A percentile compares a stretch with the other conserved stretches of the same genome.
phyloP scores from a whole-genome alignment of 495 filamentous ascomycete genomes.

The Daldinia decipiens region DNA sequence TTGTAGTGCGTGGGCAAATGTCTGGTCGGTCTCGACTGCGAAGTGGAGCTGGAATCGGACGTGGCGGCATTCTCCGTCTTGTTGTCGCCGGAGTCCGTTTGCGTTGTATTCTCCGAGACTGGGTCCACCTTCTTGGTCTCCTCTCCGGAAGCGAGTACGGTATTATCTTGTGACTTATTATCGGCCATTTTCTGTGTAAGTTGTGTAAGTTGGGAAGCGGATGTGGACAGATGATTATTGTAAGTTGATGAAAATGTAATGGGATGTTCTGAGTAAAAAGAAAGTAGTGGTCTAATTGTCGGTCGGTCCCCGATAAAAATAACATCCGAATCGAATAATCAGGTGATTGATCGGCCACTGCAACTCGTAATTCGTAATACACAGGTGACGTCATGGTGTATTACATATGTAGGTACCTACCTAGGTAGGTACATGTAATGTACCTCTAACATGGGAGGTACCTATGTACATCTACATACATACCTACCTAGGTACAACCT shows the following conservation, averaged over 20 bases:
- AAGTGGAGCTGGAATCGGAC: constrained; percentile 27
- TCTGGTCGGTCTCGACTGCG: constrained; percentile 15
- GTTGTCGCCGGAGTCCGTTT: constrained; percentile 32
- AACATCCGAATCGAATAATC: constrained; percentile 10
- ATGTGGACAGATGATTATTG: background rate
- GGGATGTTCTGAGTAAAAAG: background rate
- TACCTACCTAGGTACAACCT: too few relatives aligned
- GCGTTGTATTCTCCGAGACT: constrained; percentile 9
- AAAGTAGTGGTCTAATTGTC: constrained; percentile 2
- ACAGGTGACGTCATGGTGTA: background rate
- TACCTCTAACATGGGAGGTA: too few relatives aligned
- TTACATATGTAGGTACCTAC: too few relatives aligned
- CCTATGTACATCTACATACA: background rate
- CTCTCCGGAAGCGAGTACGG: constrained; percentile 7
- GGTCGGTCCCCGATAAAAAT: constrained; percentile 5
- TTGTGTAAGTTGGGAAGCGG: background rate
- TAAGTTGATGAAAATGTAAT: background rate
- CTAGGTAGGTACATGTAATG: too few relatives aligned
- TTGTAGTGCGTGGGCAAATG: constrained; percentile 41
- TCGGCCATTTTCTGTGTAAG: constrained; percentile 37
- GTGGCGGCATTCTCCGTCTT: constrained; percentile 33
- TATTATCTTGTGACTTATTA: constrained; percentile 28
- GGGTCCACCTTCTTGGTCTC: constrained; percentile 20
- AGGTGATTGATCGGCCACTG: constrained; percentile 8
- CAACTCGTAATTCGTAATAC: background rate